Evolutionary conservation across 768 basidiomycete species (phyloP).

Genomic region (Cystobasidium onofrii): DNA sequence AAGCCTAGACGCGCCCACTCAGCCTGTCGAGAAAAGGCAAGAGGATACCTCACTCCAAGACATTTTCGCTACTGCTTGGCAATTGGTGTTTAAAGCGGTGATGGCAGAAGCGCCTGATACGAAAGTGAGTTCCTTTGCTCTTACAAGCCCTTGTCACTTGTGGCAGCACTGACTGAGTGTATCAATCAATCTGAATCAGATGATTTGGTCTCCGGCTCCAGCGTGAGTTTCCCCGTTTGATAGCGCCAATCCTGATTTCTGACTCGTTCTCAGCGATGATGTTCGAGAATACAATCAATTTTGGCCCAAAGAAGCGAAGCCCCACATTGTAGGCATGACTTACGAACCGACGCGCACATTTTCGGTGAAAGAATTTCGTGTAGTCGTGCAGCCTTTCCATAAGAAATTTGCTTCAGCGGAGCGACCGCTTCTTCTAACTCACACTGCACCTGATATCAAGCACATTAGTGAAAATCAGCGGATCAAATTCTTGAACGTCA

Average conservation of each 20-base stretch:
- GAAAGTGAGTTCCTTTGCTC: neutral
- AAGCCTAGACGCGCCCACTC: no score
- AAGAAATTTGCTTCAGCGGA: neutral
- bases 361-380: neutral
- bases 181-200: neutral
- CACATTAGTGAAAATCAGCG: neutral
- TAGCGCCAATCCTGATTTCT: no score
- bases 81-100: neutral
- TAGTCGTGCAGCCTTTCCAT: neutral
- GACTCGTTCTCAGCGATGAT: neutral
- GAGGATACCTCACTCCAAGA: neutral
- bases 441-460: neutral
- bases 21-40: no score
- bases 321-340: neutral
- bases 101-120: neutral
- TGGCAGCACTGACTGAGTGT: neutral
- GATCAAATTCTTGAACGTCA: neutral
- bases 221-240: neutral
- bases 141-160: no score
- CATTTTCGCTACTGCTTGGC: neutral
- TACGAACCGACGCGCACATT: neutral
- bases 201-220: neutral
- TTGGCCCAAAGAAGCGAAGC: neutral
- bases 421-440: neutral
- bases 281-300: neutral